Evolutionary conservation across 805 yeast species (phyloP), one percentile per base, ranked within the genome.

Genomic region (Metschnikowia gruessii): DNA sequence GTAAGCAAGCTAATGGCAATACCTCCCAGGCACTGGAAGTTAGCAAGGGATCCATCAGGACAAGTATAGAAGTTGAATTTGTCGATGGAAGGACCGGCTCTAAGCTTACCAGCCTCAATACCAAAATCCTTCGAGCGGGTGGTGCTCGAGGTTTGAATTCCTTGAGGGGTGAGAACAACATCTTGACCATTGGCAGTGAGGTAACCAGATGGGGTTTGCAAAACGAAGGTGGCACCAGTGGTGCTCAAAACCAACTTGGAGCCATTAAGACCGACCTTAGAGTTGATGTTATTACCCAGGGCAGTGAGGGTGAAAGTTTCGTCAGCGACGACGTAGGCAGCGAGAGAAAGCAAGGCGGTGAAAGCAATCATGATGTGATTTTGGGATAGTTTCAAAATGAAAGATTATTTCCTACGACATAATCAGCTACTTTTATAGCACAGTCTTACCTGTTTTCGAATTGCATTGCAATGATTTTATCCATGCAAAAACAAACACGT

Each of bases 121-220:
- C 72, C 70, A 36, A 54, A 66, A 45, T 53, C 61, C 45, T 54
- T 58, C 29, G 66, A 57, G 32, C 61, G 62, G 41, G 41, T 45
- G 41, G 53, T 22, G 40, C 44, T 46, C 18, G 54, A 46, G 28
- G 55, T 47, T 15, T 16, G 31, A 19, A 60, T 45, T 41, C 64
- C 63, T 2, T 46, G 49, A 1, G 55, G 50, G 33, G 47, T 40
- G 22, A 53, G 38, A 18, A 45, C 31, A n/a, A 63, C 51, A 45
- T 55, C 53, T 33, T 55, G 32, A 34, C 61, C 67, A 35, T 46
- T 51, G 42, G 55, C 55, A n/a, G 49, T 34, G 18, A 60, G 49
- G 56, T 53, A 64, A 11, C 71, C 71, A 40, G 59, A 49, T 30
- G 72, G 70, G 42, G 63, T 64, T 37, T 54, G 48, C 55, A 67